A percentile compares a stretch with the other conserved stretches of the same genome.
Evolutionary conservation across 108 stramenopile species (phyloP).

Genomic region (Licmophora abbreviata): DNA sequence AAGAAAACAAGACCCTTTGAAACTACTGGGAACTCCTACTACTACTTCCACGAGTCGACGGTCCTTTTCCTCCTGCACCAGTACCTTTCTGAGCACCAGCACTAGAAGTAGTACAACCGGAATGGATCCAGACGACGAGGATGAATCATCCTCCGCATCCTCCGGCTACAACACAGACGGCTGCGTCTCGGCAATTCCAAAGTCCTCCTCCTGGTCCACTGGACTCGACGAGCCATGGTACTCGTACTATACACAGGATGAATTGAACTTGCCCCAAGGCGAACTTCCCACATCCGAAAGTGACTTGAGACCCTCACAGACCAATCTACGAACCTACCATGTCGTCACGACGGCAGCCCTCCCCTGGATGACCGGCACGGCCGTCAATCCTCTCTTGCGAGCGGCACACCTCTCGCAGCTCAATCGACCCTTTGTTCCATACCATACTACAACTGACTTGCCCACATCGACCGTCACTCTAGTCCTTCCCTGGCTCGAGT

Average conservation of each 20-base stretch:
- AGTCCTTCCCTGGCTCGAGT: constrained; percentile 65
- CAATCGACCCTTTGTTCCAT: constrained; percentile 1
- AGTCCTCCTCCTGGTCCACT: too few relatives aligned
- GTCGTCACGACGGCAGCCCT: constrained; percentile 60
- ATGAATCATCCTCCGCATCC: too few relatives aligned
- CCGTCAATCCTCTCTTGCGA: constrained; percentile 61
- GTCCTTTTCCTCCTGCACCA: too few relatives aligned
- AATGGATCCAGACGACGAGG: too few relatives aligned
- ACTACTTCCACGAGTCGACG: too few relatives aligned
- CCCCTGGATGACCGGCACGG: constrained; percentile 80
- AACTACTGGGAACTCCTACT: too few relatives aligned
- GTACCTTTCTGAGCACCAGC: too few relatives aligned
- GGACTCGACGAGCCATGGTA: too few relatives aligned
- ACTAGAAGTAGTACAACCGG: too few relatives aligned
- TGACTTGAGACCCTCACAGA: constrained; percentile 20
- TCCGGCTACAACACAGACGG: too few relatives aligned
- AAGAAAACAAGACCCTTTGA: too few relatives aligned
- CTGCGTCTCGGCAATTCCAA: too few relatives aligned
- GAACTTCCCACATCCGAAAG: constrained; percentile 38
- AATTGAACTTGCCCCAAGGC: constrained; percentile 36
- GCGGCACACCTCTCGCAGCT: constrained; percentile 34
- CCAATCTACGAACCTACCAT: constrained; percentile 4
- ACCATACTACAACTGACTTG: not conserved
- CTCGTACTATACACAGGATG: constrained; percentile 17
- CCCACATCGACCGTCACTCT: constrained; percentile 39